A percentile compares a stretch with the other conserved stretches of the same genome.
phyloP scores from a whole-genome alignment of 2,329 filamentous ascomycete species.

The Sclerotinia sclerotiorum region DNA sequence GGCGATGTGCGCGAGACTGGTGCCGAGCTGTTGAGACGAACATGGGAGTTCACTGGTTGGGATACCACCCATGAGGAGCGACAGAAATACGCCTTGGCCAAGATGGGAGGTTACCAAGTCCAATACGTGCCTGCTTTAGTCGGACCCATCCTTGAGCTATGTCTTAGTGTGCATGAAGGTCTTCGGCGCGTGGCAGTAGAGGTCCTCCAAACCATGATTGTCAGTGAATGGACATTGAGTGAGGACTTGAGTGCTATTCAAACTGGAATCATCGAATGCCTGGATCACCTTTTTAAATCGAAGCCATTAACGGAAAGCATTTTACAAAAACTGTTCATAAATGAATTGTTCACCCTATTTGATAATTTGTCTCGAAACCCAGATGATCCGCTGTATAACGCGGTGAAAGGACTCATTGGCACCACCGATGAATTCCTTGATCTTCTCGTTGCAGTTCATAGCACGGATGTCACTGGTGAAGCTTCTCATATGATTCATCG shows the following conservation, averaged over 20 bases:
- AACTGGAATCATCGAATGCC: slow-evolving; percentile 92
- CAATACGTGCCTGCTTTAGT: slow-evolving; percentile 95
- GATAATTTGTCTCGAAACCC: slow-evolving; percentile 63
- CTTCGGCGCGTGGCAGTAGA: slow-evolving; percentile 87
- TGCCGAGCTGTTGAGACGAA: slow-evolving; percentile 77
- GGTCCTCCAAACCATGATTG: slow-evolving; percentile 95
- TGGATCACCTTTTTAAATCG: slow-evolving; percentile 87
- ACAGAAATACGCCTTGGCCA: slow-evolving; percentile 72
- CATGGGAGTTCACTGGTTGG: slow-evolving; percentile 97
- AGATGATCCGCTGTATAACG: slow-evolving; percentile 72
- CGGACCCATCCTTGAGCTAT: slow-evolving; percentile 87
- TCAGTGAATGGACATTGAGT: slow-evolving; percentile 95
- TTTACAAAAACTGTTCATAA: slow-evolving; percentile 87
- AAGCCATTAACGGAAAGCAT: slow-evolving; percentile 86
- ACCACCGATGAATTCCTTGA: slow-evolving; percentile 91
- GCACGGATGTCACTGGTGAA: slow-evolving; percentile 70
- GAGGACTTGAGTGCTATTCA: slow-evolving; percentile 89
- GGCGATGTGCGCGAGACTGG: slow-evolving; percentile 93
- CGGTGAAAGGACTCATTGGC: slow-evolving; percentile 74
- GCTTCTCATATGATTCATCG: slow-evolving; percentile 84
- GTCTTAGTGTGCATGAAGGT: slow-evolving; percentile 91
- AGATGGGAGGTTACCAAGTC: slow-evolving; percentile 95
- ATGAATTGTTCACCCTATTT: slow-evolving; percentile 80
- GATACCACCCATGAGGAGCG: slow-evolving; percentile 81
- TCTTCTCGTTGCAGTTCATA: slow-evolving; percentile 85